These are phyloP conservation scores for Stachybotrys chlorohalonatus DNA, from an alignment of 2,329 filamentous ascomycete genomes.

Conservation along the genomic window DNA sequence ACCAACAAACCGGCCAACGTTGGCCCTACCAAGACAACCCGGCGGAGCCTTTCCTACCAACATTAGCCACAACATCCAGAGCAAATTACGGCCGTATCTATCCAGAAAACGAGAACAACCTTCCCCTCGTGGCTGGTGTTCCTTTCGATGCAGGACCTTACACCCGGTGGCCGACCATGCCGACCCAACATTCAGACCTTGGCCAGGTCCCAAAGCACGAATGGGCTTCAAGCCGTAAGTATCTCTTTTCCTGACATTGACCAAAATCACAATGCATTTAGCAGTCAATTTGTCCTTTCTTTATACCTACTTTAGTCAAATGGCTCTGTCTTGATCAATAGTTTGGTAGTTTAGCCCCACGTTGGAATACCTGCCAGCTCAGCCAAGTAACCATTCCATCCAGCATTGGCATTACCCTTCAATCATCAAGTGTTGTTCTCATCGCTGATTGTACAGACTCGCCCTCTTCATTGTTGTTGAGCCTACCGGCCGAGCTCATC, in stretches of 20 bases:
- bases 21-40: not conserved
- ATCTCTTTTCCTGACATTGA: not conserved
- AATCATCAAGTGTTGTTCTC: not conserved
- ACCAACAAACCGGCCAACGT: not conserved
- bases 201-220: not conserved
- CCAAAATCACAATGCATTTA: no score
- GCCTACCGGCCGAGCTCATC: constrained; percentile 67
- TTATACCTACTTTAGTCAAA: no score
- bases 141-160: constrained; percentile 9
- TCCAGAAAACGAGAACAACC: constrained; percentile 24
- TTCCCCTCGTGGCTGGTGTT: constrained; percentile 18
- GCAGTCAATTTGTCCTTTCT: no score
- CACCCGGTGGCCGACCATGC: not conserved
- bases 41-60: constrained; percentile 7
- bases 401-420: no score
- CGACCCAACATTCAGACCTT: not conserved
- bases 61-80: constrained; percentile 8
- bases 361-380: no score
- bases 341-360: no score
- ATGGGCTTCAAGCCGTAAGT: not conserved
- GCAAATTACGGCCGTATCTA: constrained; percentile 23
- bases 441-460: not conserved
- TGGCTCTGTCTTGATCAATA: no score
- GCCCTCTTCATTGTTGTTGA: constrained; percentile 27
- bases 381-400: no score